Conservation (phyloP, 805 yeast genomes). For the Saccharomycopsis fibuligera region DNA sequence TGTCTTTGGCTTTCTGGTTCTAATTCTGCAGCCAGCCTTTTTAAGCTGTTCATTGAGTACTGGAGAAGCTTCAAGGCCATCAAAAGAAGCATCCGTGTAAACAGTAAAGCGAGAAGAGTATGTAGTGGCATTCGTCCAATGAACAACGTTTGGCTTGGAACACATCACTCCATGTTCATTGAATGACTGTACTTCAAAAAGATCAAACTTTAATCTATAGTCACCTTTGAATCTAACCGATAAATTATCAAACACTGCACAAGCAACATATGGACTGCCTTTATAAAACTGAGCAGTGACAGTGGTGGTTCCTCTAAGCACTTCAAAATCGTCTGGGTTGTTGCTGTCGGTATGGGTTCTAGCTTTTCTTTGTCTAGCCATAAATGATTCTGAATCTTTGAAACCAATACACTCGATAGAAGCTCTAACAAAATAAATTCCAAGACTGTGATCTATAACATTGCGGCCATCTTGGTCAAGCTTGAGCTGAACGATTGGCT, state of each 20-base stretch:
- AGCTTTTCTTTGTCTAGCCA: constrained; percentile 21
- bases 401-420: constrained; percentile 19
- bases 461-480: constrained; percentile 6
- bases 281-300: constrained; percentile 19
- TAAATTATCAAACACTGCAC: constrained; percentile 21
- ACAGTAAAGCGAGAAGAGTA: constrained; percentile 18
- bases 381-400: constrained; percentile 12
- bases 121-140: constrained; percentile 12
- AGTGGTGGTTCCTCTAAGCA: constrained; percentile 21
- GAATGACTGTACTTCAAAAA: constrained; percentile 19
- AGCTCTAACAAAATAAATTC: constrained; percentile 20
- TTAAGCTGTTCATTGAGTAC: constrained; percentile 19
- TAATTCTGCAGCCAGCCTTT: constrained; percentile 21
- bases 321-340: constrained; percentile 8
- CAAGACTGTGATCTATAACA: constrained; percentile 17
- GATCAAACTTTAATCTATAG: constrained; percentile 19
- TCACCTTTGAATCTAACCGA: constrained; percentile 21
- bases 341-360: constrained; percentile 3
- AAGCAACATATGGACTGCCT: constrained; percentile 20
- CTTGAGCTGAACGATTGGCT: constrained; percentile 21
- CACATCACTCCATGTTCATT: background rate
- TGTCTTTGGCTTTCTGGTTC: constrained; percentile 19
- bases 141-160: constrained; percentile 11
- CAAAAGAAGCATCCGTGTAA: constrained; percentile 22
- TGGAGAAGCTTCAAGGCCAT: constrained; percentile 21